phyloP scores from a whole-genome alignment of 2,329 filamentous ascomycete species.

The Aspergillus sp. region DNA sequence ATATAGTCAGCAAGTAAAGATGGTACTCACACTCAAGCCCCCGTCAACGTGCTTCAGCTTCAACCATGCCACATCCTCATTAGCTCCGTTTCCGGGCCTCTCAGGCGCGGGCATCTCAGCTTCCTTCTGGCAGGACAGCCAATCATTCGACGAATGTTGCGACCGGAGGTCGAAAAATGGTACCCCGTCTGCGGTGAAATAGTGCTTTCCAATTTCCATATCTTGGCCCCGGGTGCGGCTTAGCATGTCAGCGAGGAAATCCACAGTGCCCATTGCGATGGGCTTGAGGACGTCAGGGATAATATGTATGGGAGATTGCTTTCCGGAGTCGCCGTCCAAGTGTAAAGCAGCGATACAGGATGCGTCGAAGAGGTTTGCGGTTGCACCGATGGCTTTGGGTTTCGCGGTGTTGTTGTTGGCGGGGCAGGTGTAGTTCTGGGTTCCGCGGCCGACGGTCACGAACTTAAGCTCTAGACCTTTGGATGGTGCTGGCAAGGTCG shows the following conservation, averaged over 20 bases:
- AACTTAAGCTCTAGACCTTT: constrained; percentile 39
- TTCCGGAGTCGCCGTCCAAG: not conserved
- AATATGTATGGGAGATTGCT: constrained; percentile 28
- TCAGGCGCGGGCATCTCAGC: constrained; percentile 28
- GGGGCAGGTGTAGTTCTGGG: constrained; percentile 52
- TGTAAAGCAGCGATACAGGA: constrained; percentile 36
- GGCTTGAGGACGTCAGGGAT: constrained; percentile 23
- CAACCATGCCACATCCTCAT: constrained; percentile 34
- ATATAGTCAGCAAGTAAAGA: not conserved
- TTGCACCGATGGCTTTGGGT: constrained; percentile 44
- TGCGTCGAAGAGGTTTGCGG: constrained; percentile 47
- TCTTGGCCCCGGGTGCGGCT: constrained; percentile 15
- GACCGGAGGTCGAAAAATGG: constrained; percentile 36
- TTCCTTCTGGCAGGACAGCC: constrained; percentile 28
- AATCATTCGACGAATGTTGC: constrained; percentile 16
- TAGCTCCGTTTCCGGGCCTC: constrained; percentile 7
- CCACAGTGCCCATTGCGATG: constrained; percentile 28
- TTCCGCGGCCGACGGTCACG: constrained; percentile 49
- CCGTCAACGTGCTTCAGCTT: constrained; percentile 30
- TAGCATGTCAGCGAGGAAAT: constrained; percentile 23
- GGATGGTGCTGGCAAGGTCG: constrained; percentile 31
- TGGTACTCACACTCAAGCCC: constrained; percentile 30
- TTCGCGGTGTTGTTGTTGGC: constrained; percentile 21
- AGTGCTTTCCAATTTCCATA: constrained; percentile 39
- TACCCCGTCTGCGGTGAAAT: constrained; percentile 27